Evolutionary conservation across 202 grass and related monocot genomes (phyloP).

Genomic region (Zoysia matrella): DNA sequence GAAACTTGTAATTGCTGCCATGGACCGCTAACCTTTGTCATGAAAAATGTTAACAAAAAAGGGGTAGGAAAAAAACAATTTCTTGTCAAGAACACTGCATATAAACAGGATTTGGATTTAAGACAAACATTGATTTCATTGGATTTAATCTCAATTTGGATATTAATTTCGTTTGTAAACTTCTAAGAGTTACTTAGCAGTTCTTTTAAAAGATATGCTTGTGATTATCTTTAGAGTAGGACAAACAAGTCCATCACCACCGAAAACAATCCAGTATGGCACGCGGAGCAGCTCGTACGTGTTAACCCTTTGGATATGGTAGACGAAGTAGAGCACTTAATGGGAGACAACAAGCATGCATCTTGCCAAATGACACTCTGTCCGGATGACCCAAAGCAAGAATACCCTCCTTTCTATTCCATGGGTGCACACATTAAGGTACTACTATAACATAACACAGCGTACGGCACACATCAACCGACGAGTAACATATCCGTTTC

Average conservation of each 20-base stretch:
- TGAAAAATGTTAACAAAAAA: no score
- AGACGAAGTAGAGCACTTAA: not conserved
- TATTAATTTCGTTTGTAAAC: no score
- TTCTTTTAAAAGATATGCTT: not conserved
- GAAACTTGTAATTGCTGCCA: no score
- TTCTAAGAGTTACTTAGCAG: no score
- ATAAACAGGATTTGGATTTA: no score
- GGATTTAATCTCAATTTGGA: no score
- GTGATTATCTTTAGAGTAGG: not conserved
- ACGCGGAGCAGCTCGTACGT: not conserved
- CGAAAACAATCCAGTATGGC: not conserved
- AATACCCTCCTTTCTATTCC: conserved; percentile 30
- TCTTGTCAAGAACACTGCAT: no score
- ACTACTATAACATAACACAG: not conserved
- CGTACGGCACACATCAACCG: conserved; percentile 22
- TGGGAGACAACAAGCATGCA: conserved; percentile 47
- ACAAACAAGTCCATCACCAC: conserved; percentile 27
- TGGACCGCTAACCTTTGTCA: no score
- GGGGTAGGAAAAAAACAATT: no score
- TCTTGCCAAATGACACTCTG: conserved; percentile 51
- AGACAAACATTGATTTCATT: no score
- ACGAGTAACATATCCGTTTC: conserved; percentile 27
- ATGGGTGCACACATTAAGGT: conserved; percentile 1
- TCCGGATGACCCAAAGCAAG: conserved; percentile 26
- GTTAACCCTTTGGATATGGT: conserved; percentile 23